phyloP scores from a whole-genome alignment of 305 asterid species.

The Rubia peregrina region DNA sequence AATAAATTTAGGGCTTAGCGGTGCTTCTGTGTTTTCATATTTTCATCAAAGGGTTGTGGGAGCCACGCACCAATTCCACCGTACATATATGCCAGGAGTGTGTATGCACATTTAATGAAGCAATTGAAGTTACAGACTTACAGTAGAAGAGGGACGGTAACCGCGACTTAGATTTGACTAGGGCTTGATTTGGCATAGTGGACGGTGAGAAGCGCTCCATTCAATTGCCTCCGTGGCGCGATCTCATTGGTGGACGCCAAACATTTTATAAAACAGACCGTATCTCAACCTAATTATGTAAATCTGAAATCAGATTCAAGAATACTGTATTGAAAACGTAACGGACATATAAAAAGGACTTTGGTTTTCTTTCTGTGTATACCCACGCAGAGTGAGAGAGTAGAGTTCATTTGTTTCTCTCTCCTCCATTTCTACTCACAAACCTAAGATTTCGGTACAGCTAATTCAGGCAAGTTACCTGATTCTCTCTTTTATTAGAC shows the following conservation, averaged over 20 bases:
- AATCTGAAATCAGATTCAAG: background rate
- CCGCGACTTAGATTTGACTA: slow-evolving; percentile 13
- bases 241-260: slow-evolving; percentile 7
- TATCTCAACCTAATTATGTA: background rate
- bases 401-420: slow-evolving; percentile 16
- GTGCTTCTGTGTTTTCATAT: background rate
- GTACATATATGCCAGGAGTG: background rate
- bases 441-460: slow-evolving; percentile 30
- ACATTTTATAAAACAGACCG: background rate
- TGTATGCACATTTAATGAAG: background rate
- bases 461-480: slow-evolving; percentile 18
- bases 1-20: background rate
- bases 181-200: slow-evolving; percentile 17
- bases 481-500: slow-evolving; percentile 6
- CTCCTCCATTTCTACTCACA: slow-evolving; percentile 32
- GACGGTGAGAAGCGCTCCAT: slow-evolving; percentile 18
- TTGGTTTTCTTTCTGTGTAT: background rate
- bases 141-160: background rate
- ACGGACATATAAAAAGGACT: slow-evolving; percentile 1
- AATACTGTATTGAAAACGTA: background rate
- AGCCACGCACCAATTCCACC: background rate
- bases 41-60: background rate
- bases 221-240: background rate
- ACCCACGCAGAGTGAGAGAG: background rate
- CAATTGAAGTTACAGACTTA: too few relatives aligned